A percentile compares a stretch with the other conserved stretches of the same genome.
Conservation (phyloP, 1,284 basidiomycete genomes). For the Ustilago trichophora region DNA sequence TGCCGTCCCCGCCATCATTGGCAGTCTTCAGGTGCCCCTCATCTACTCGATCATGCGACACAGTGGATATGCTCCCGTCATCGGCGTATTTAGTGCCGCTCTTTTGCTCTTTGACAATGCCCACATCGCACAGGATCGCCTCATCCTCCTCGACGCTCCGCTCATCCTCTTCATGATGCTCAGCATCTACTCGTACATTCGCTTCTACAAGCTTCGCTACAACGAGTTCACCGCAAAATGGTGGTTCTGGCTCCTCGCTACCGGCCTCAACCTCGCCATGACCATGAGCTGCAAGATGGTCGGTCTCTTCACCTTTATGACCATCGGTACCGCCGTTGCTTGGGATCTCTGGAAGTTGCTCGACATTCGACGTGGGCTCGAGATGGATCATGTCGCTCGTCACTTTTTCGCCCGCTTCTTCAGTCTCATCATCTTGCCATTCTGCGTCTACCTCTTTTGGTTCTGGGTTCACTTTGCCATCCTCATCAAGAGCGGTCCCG, state of each 20-base stretch:
- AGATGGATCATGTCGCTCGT: constrained; percentile 78
- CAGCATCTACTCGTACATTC: constrained; percentile 92
- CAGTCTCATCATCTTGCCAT: constrained; percentile 87
- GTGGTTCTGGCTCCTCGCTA: constrained; percentile 94
- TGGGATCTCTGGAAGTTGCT: constrained; percentile 95
- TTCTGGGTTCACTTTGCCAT: constrained; percentile 96
- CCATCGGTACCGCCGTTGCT: constrained; percentile 88
- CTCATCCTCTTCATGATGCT: constrained; percentile 95
- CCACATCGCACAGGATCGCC: constrained; percentile 91
- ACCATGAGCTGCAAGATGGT: constrained; percentile 99
- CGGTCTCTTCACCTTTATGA: constrained; percentile 87
- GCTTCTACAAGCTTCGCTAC: constrained; percentile 94
- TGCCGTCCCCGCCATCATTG: constrained; percentile 87
- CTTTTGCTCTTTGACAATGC: constrained; percentile 96
- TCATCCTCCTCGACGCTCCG: constrained; percentile 94
- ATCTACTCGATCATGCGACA: constrained; percentile 98
- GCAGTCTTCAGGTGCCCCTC: constrained; percentile 86
- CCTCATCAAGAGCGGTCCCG: constrained; percentile 87
- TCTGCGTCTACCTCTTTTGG: constrained; percentile 90
- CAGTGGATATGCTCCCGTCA: constrained; percentile 88
- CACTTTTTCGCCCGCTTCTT: constrained; percentile 88
- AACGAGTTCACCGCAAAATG: constrained; percentile 71
- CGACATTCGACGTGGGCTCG: constrained; percentile 81
- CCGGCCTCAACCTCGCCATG: constrained; percentile 91
- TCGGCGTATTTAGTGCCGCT: constrained; percentile 85